A percentile compares a stretch with the other conserved stretches of the same genome.
Evolutionary conservation across 1,139 yeast species (phyloP).

Genomic region (Yamadazyma aaseri): DNA sequence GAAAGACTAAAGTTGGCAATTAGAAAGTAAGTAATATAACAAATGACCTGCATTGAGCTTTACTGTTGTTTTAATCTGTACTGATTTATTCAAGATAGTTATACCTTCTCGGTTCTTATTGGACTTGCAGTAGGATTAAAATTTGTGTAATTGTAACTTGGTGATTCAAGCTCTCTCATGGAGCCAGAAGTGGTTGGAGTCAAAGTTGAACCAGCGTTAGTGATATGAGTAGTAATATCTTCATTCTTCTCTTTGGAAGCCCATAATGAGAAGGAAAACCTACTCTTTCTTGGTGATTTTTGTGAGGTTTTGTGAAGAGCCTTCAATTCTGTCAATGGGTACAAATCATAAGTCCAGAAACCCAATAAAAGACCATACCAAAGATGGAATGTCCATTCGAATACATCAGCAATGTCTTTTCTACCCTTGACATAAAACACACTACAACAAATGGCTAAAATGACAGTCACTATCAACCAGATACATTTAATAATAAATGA

Average conservation of each 20-base stretch:
- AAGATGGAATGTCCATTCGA: slow-evolving; percentile 38
- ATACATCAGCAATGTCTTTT: slow-evolving; percentile 23
- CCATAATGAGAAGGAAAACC: slow-evolving; percentile 12
- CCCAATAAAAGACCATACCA: slow-evolving; percentile 37
- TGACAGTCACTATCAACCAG: slow-evolving; percentile 30
- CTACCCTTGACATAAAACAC: slow-evolving; percentile 24
- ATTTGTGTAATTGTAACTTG: slow-evolving; percentile 15
- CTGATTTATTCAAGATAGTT: too few relatives aligned
- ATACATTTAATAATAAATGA: slow-evolving; percentile 30
- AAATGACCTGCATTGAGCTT: background rate
- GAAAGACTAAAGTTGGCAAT: background rate
- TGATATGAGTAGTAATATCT: slow-evolving; percentile 10
- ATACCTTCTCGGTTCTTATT: too few relatives aligned
- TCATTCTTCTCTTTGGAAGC: slow-evolving; percentile 9
- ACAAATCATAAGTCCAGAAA: slow-evolving; percentile 37
- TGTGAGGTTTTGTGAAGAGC: slow-evolving; percentile 15
- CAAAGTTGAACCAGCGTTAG: slow-evolving; percentile 12
- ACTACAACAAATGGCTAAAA: slow-evolving; percentile 27
- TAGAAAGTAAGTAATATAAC: too few relatives aligned
- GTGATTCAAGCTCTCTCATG: slow-evolving; percentile 14
- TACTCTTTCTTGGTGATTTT: slow-evolving; percentile 7
- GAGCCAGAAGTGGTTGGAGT: slow-evolving; percentile 15
- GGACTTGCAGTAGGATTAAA: slow-evolving; percentile 11
- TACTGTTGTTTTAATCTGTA: too few relatives aligned
- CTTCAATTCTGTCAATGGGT: slow-evolving; percentile 30